Base-by-base conservation (phyloP, 768 basidiomycete species). In the Peribolospora baueri region DNA sequence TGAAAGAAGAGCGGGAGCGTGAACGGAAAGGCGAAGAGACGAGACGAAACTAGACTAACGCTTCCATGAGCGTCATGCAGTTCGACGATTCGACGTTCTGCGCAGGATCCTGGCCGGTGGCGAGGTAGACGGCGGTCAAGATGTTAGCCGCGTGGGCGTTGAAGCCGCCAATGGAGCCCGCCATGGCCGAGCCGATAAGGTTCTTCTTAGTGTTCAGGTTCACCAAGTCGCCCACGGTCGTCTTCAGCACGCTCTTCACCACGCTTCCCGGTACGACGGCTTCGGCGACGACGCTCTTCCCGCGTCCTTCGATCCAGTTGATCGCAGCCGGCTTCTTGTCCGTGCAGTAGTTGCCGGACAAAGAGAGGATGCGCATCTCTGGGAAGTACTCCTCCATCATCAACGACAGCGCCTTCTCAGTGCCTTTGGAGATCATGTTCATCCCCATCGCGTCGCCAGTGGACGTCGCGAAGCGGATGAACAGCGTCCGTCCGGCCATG, bases 361-460 rank as follows among this genome's bases (percentile, higher is more conserved):
- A 75, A 7, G 91, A 84, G 42, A 93, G 75, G 46, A 87, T 78
- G 54, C 78, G 68, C 90, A 95, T 95, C 57, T 81, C 79, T 3
- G 91, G 91, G 72, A 86, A 98, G 62, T 79, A 68, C 51, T 73
- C 72, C 61, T 75, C 73, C 75, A 86, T 74, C 56, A 72, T 63
- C 25, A 73, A 75, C 63, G 82, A 86, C 9, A 98, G 75, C 25
- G 88, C 88, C 69, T 83, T 84, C 71, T 97, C 93, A 7, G 87
- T 88, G 3, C 90, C 93, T 70, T 98, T 98, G 7, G 82, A 84
- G 65, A 97, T 93, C 93, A 97, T 98, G 73, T 98, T 98, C 93
- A 98, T 98, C 13, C 93, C 93, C 91, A 97, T 98, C 46, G 93
- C 91, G 64, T 97, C 91, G 40, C 90, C 93, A 0, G 93, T 97